phyloP scores from a whole-genome alignment of 352 stramenopile genomes.

The Salisapilia sapeloensis region DNA sequence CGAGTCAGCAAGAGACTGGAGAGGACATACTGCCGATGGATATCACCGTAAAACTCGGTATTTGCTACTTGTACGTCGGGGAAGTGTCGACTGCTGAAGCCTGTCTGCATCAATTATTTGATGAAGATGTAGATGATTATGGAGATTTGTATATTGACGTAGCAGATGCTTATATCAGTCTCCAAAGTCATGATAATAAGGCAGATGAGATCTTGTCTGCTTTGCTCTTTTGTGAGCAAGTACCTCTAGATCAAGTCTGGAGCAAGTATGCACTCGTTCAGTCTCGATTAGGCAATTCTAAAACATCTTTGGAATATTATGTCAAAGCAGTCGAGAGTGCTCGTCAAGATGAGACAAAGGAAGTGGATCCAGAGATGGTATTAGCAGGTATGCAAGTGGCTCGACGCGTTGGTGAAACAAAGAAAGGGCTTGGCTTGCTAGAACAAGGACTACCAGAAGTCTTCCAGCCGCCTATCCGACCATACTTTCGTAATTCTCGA shows the following conservation, averaged over 20 bases:
- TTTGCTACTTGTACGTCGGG: slow-evolving; percentile 64
- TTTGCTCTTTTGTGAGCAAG: slow-evolving; percentile 43
- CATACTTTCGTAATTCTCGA: slow-evolving; percentile 57
- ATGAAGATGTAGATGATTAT: slow-evolving; percentile 72
- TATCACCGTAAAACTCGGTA: slow-evolving; percentile 78
- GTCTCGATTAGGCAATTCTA: slow-evolving; percentile 33
- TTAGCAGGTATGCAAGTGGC: slow-evolving; percentile 52
- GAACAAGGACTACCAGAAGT: slow-evolving; percentile 36
- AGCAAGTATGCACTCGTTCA: slow-evolving; percentile 66
- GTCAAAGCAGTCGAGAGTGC: slow-evolving; percentile 52
- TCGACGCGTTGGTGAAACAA: slow-evolving; percentile 20
- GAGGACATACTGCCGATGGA: slow-evolving; percentile 55
- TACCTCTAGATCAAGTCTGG: slow-evolving; percentile 65
- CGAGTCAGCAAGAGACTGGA: slow-evolving; percentile 37
- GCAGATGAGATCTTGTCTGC: slow-evolving; percentile 50
- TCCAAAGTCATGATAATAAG: slow-evolving; percentile 44
- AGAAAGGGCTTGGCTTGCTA: slow-evolving; percentile 39
- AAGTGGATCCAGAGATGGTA: slow-evolving; percentile 42
- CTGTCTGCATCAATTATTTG: slow-evolving; percentile 74
- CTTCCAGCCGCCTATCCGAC: slow-evolving; percentile 56
- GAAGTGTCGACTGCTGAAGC: slow-evolving; percentile 55
- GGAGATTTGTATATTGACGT: slow-evolving; percentile 74
- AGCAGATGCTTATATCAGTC: slow-evolving; percentile 60
- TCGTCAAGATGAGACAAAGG: slow-evolving; percentile 17
- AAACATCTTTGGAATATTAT: slow-evolving; percentile 65